phyloP scores from a whole-genome alignment of 768 basidiomycete species.

The Russula griseocarnosa region DNA sequence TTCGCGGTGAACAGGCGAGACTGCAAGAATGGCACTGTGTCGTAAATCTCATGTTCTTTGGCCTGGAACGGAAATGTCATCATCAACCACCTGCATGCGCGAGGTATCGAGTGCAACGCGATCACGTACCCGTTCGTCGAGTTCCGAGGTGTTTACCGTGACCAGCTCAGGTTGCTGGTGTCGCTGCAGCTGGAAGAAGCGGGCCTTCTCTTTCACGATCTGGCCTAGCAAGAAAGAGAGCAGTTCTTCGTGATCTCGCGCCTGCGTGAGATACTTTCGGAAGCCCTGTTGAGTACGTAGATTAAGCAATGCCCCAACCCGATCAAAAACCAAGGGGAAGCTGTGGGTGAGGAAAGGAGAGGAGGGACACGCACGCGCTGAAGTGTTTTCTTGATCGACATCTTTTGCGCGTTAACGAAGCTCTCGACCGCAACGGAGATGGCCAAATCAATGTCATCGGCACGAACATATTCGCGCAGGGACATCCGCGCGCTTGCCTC shows the following conservation, averaged over 20 bases:
- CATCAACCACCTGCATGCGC: neutral
- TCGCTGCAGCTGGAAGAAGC: conserved; percentile 73
- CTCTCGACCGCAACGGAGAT: conserved; percentile 93
- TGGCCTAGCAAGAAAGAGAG: conserved; percentile 92
- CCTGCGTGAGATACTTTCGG: conserved; percentile 95
- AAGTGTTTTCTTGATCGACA: conserved; percentile 96
- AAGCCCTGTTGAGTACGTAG: conserved; percentile 61
- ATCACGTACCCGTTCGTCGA: conserved; percentile 78
- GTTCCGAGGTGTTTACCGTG: conserved; percentile 69
- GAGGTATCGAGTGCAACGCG: neutral
- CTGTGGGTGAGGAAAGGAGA: neutral
- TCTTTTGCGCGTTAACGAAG: conserved; percentile 96
- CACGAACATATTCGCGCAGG: conserved; percentile 88
- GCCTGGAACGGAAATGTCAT: conserved; percentile 47
- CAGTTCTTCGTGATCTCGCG: conserved; percentile 93
- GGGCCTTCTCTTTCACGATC: conserved; percentile 87
- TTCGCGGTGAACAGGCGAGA: conserved; percentile 84
- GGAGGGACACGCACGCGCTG: conserved; percentile 65
- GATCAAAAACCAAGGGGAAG: neutral
- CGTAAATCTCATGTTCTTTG: conserved; percentile 96
- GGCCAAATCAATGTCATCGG: conserved; percentile 95
- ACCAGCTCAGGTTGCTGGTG: conserved; percentile 76
- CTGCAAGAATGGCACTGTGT: conserved; percentile 77
- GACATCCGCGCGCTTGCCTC: conserved; percentile 99
- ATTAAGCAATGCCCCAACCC: neutral